phyloP scores from a whole-genome alignment of 1,284 basidiomycete genomes.

The Apiotrichum laibachii region DNA sequence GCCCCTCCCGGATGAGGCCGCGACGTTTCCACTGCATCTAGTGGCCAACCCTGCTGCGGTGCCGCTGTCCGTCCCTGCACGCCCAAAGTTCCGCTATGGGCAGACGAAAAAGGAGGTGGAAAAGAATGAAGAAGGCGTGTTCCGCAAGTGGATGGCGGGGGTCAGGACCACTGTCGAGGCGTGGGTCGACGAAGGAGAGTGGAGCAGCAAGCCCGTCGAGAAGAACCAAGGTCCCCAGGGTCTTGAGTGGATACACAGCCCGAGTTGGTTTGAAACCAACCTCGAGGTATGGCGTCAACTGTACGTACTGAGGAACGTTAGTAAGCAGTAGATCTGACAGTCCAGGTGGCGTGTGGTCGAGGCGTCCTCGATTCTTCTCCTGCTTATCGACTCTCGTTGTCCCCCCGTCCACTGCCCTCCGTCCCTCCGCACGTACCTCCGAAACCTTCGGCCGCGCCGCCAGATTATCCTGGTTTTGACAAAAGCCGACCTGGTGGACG shows the following conservation, averaged over 20 bases:
- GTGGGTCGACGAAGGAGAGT: slow-evolving; percentile 54
- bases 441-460: slow-evolving; percentile 50
- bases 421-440: slow-evolving; percentile 55
- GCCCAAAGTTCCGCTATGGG: slow-evolving; percentile 79
- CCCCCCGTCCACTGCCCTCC: slow-evolving; percentile 62
- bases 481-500: slow-evolving; percentile 74
- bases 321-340: neutral
- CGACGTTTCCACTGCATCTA: slow-evolving; percentile 53
- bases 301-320: slow-evolving; percentile 32
- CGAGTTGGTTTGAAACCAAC: slow-evolving; percentile 80
- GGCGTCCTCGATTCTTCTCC: slow-evolving; percentile 75
- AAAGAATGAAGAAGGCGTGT: slow-evolving; percentile 73
- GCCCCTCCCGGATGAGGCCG: slow-evolving; percentile 58
- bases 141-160: slow-evolving; percentile 68
- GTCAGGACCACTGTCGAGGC: slow-evolving; percentile 60
- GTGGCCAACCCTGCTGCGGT: slow-evolving; percentile 19
- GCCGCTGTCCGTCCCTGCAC: slow-evolving; percentile 58
- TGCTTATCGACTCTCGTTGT: slow-evolving; percentile 82
- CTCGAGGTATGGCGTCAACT: slow-evolving; percentile 88
- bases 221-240: slow-evolving; percentile 53
- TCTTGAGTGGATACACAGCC: slow-evolving; percentile 30
- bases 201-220: slow-evolving; percentile 16
- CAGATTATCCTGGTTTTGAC: slow-evolving; percentile 77
- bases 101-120: slow-evolving; percentile 85
- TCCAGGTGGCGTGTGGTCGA: slow-evolving; percentile 80